phyloP scores from a whole-genome alignment of 371 early-diverging fungal species.

The Mortierella sp. region DNA sequence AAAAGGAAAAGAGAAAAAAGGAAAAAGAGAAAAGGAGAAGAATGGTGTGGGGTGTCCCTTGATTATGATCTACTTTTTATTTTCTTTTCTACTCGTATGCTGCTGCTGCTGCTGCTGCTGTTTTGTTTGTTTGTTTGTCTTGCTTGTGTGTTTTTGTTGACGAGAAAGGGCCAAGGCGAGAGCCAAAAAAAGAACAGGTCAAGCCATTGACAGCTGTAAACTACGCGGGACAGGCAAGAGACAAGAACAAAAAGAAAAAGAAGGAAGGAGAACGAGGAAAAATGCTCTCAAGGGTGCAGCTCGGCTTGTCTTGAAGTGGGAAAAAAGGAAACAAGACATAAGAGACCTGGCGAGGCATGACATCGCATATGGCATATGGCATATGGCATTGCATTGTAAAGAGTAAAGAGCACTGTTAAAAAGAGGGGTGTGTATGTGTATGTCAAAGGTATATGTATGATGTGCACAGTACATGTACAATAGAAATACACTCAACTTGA shows the following conservation, averaged over 20 bases:
- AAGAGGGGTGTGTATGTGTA: background rate
- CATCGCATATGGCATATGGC: background rate
- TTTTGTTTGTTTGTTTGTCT: background rate
- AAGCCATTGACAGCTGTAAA: background rate
- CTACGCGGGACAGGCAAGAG: background rate
- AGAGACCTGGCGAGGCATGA: background rate
- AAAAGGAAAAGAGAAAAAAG: background rate
- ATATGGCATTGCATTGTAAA: background rate
- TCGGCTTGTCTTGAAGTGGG: conserved; percentile 11
- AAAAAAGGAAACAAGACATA: background rate
- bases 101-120: background rate
- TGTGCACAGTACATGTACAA: too few species aligned
- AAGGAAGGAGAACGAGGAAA: background rate
- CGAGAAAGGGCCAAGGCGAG: background rate
- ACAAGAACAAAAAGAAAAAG: background rate
- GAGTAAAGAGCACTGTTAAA: background rate
- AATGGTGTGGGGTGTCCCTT: background rate
- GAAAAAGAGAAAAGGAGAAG: background rate
- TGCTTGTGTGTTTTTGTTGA: too few species aligned
- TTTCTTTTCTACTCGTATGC: background rate
- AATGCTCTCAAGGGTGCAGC: conserved; percentile 14
- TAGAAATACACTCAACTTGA: too few species aligned
- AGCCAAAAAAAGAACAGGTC: conserved; percentile 11
- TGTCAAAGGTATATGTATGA: background rate
- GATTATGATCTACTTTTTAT: conserved; percentile 1